These are phyloP conservation scores for Wickerhamiella infanticola DNA, from an alignment of 1,139 yeast genomes.

Conservation along the genomic window DNA sequence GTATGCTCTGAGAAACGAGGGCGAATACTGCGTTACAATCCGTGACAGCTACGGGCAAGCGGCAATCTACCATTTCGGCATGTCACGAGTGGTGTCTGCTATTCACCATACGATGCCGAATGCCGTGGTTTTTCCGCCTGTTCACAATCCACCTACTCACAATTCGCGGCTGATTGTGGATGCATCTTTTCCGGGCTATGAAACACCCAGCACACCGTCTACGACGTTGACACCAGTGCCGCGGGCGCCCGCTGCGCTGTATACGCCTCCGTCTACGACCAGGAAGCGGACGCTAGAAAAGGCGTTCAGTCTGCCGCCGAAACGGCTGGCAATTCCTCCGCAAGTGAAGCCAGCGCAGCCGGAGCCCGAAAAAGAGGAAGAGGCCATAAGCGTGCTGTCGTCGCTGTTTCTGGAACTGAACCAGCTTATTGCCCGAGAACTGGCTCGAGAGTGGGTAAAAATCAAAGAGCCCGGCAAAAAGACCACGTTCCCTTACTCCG, in stretches of 20 bases:
- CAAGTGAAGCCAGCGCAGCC: too few relatives aligned
- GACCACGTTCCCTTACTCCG: slow-evolving; percentile 44
- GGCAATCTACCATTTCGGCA: neutral
- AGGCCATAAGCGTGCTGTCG: too few relatives aligned
- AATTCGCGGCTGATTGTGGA: too few relatives aligned
- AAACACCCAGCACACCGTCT: too few relatives aligned
- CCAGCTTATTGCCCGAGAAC: slow-evolving; percentile 42
- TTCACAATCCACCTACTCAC: neutral
- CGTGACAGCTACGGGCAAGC: neutral
- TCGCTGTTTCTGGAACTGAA: slow-evolving; percentile 15
- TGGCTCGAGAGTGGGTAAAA: slow-evolving; percentile 57
- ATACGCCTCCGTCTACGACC: too few relatives aligned
- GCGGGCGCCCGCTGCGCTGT: too few relatives aligned
- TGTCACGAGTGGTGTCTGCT: neutral
- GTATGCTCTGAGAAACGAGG: neutral
- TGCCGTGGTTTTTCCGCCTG: neutral
- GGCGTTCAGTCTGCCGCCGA: too few relatives aligned
- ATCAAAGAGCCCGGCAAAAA: slow-evolving; percentile 54
- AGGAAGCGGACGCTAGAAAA: too few relatives aligned
- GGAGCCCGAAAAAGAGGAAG: too few relatives aligned
- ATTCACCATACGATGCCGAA: neutral
- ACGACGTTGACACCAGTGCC: too few relatives aligned
- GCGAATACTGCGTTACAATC: neutral
- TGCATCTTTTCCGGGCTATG: too few relatives aligned
- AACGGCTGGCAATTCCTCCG: too few relatives aligned